Percentiles rank a stretch among this genome's conserved stretches.
Evolutionary conservation across 2,329 filamentous ascomycete genomes (phyloP).

Genomic region (Apiospora arundinis): DNA sequence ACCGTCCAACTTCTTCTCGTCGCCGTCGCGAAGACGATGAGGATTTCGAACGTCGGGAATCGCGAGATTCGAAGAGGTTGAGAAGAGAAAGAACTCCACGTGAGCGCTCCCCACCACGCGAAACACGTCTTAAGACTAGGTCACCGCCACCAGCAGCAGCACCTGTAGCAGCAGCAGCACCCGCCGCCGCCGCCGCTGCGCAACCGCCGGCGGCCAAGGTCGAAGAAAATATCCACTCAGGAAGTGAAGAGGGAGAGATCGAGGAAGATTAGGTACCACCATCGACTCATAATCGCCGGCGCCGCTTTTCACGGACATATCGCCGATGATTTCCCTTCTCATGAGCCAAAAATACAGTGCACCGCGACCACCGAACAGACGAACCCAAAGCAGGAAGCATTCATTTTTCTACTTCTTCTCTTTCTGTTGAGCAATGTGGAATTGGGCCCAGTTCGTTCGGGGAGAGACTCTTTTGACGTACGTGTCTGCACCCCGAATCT

Average conservation of each 20-base stretch:
- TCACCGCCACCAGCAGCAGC: constrained; percentile 50
- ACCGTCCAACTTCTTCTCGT: constrained; percentile 69
- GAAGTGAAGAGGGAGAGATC: constrained; percentile 97
- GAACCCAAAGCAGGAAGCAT: neutral
- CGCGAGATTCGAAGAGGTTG: constrained; percentile 72
- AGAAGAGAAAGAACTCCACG: constrained; percentile 63
- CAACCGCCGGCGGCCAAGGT: constrained; percentile 51
- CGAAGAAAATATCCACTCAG: constrained; percentile 73
- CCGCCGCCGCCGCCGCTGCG: constrained; percentile 25
- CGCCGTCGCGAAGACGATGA: constrained; percentile 82
- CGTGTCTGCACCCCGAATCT: constrained; percentile 18
- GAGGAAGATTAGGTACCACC: constrained; percentile 70
- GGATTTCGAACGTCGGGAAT: constrained; percentile 68
- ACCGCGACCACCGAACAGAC: neutral
- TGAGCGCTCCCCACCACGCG: constrained; percentile 67
- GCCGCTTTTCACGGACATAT: neutral
- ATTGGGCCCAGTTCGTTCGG: neutral
- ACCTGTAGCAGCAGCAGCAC: constrained; percentile 31
- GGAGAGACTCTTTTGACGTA: constrained; percentile 22
- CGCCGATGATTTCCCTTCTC: neutral
- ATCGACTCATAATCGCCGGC: neutral
- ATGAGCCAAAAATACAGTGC: neutral
- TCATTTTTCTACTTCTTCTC: too few species aligned
- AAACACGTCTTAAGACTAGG: constrained; percentile 62
- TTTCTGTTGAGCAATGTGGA: neutral